These are phyloP conservation scores for Trifolium pratense DNA, from an alignment of 306 rosid species.

Conservation along the genomic window DNA sequence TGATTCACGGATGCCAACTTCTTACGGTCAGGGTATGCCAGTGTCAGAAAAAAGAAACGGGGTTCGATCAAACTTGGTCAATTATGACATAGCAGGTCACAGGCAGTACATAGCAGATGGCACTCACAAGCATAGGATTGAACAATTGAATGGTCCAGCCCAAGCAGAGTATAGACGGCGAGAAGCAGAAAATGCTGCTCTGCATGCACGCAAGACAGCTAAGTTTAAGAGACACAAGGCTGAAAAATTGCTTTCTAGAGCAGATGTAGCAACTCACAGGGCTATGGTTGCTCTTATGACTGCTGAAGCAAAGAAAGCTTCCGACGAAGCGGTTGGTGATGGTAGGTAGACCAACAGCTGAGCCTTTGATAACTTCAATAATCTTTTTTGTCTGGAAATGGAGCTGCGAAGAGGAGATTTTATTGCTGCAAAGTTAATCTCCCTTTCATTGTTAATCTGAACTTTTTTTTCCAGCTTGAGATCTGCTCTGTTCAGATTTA, in stretches of 20 bases:
- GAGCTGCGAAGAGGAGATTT: slow-evolving; percentile 38
- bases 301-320: slow-evolving; percentile 82
- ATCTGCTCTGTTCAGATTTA: slow-evolving; percentile 50
- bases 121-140: slow-evolving; percentile 54
- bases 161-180: slow-evolving; percentile 69
- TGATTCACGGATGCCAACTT: slow-evolving; percentile 47
- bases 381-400: slow-evolving; percentile 34
- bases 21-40: slow-evolving; percentile 48
- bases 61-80: slow-evolving; percentile 49
- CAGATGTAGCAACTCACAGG: slow-evolving; percentile 87
- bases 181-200: slow-evolving; percentile 68
- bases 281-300: slow-evolving; percentile 88
- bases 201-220: slow-evolving; percentile 65
- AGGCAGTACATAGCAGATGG: slow-evolving; percentile 53
- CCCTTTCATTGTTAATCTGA: slow-evolving; percentile 35
- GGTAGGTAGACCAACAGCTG: slow-evolving; percentile 33
- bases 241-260: slow-evolving; percentile 65
- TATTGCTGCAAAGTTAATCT: slow-evolving; percentile 41
- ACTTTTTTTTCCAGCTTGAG: slow-evolving; percentile 47
- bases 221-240: slow-evolving; percentile 76
- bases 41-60: slow-evolving; percentile 60
- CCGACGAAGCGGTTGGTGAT: slow-evolving; percentile 51
- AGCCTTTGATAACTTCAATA: slow-evolving; percentile 21
- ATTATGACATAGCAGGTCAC: slow-evolving; percentile 54
- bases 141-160: slow-evolving; percentile 65